Conservation (phyloP, 768 basidiomycete genomes). For the Rhodosporidiobolus sp. region DNA sequence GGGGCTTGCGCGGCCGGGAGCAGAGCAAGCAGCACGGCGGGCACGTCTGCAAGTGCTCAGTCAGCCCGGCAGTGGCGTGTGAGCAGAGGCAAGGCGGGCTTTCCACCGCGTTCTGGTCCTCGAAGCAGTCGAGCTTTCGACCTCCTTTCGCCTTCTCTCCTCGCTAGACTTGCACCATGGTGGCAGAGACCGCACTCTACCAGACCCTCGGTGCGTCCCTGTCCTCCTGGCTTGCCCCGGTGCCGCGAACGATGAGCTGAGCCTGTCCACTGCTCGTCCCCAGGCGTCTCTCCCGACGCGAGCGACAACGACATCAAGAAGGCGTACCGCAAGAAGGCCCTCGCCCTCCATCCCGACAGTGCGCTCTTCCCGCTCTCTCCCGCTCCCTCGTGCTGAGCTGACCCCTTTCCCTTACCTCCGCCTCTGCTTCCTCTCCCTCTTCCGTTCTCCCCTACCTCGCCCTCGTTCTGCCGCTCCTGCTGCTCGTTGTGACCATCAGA, state of each 20-base stretch:
- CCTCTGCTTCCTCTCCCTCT: not conserved
- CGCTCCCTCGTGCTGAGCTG: not conserved
- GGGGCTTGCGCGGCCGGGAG: too few species aligned
- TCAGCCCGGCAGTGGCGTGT: too few species aligned
- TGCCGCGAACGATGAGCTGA: slow-evolving; percentile 42
- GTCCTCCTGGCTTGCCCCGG: not conserved
- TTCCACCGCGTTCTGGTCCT: too few species aligned
- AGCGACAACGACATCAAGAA: slow-evolving; percentile 86
- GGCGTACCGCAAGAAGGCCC: slow-evolving; percentile 79
- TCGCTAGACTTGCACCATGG: not conserved
- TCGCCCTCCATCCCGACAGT: slow-evolving; percentile 46
- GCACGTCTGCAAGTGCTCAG: too few species aligned
- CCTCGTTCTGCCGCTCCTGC: too few species aligned
- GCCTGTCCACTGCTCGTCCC: slow-evolving; percentile 76
- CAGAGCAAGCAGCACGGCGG: too few species aligned
- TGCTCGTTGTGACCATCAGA: slow-evolving; percentile 49
- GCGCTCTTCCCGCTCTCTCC: not conserved
- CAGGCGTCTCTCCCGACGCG: slow-evolving; percentile 70
- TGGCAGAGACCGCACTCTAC: not conserved
- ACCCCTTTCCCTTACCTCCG: not conserved
- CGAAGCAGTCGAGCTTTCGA: too few species aligned
- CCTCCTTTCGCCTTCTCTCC: not conserved
- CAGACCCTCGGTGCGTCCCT: not conserved
- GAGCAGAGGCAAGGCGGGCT: too few species aligned
- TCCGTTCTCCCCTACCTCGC: too few species aligned